Percentiles rank a stretch among this genome's conserved stretches.
These are phyloP conservation scores for Colletotrichum euphorbiae DNA, from an alignment of 2,329 filamentous ascomycete species.

Conservation along the genomic window DNA sequence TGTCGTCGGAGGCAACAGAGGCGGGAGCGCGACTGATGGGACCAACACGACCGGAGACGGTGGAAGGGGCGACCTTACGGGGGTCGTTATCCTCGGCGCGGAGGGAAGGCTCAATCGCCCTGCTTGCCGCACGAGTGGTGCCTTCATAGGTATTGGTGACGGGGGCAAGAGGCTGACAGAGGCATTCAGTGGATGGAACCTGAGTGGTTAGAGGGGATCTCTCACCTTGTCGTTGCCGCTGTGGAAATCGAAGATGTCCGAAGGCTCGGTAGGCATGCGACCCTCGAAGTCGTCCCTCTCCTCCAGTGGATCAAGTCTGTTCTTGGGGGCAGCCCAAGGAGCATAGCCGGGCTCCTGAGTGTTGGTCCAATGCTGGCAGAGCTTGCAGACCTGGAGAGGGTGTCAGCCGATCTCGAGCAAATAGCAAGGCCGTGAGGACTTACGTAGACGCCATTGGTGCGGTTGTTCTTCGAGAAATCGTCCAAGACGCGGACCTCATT, in stretches of 20 bases:
- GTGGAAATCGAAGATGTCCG: conserved; percentile 25
- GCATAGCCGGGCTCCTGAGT: conserved; percentile 48
- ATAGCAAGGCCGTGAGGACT: conserved; percentile 20
- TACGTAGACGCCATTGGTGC: conserved; percentile 47
- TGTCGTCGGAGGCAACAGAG: background rate
- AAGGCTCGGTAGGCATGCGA: conserved; percentile 23
- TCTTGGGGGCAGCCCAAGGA: conserved; percentile 29
- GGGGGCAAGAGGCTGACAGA: conserved; percentile 28
- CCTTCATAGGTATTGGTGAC: conserved; percentile 24
- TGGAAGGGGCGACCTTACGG: too few relatives aligned
- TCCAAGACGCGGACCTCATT: conserved; percentile 43
- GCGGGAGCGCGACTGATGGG: background rate
- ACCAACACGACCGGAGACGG: background rate
- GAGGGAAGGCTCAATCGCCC: background rate
- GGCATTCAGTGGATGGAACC: background rate
- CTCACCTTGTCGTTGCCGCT: conserved; percentile 20
- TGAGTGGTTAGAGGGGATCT: background rate
- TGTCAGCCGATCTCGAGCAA: background rate
- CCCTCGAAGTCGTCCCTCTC: conserved; percentile 11
- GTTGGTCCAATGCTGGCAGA: conserved; percentile 52
- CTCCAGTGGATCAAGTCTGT: conserved; percentile 19
- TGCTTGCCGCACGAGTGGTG: background rate
- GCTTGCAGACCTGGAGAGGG: conserved; percentile 47
- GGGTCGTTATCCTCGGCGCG: background rate
- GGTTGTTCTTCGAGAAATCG: conserved; percentile 48